Percentiles rank a stretch among this genome's conserved stretches.
Evolutionary conservation across 352 stramenopile species (phyloP).

Genomic region (Phytophthora pluvialis): DNA sequence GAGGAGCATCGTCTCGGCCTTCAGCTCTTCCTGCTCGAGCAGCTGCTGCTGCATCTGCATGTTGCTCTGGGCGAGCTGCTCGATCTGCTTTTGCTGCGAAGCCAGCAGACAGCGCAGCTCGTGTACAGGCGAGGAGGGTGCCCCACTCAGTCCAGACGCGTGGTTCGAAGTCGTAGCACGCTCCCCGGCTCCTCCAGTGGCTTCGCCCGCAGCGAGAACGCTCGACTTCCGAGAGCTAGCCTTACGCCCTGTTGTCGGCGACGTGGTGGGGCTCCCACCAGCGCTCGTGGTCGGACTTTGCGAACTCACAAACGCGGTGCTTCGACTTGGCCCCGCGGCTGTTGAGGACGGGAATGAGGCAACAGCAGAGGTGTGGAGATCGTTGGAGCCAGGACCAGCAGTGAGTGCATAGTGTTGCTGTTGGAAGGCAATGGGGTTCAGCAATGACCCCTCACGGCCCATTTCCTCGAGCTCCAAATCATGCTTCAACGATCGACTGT

Average conservation of each 20-base stretch:
- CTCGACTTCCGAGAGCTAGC: constrained; percentile 24
- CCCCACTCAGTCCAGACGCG: constrained; percentile 21
- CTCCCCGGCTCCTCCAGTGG: constrained; percentile 40
- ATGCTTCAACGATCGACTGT: constrained; percentile 47
- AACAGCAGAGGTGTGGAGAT: constrained; percentile 17
- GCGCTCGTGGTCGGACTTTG: constrained; percentile 24
- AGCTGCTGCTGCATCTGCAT: constrained; percentile 85
- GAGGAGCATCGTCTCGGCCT: constrained; percentile 84
- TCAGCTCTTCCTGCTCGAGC: constrained; percentile 80
- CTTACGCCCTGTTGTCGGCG: constrained; percentile 19
- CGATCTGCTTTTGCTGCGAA: constrained; percentile 74
- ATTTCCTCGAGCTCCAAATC: constrained; percentile 43
- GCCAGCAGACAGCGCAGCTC: constrained; percentile 61
- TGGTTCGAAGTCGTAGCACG: constrained; percentile 35
- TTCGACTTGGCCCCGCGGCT: constrained; percentile 10
- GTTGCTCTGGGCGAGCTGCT: constrained; percentile 75
- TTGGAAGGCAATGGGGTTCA: constrained; percentile 30
- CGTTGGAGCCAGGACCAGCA: neutral
- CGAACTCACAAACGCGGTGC: constrained; percentile 10
- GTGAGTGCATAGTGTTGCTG: constrained; percentile 41
- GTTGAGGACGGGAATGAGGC: constrained; percentile 17
- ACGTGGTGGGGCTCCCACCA: constrained; percentile 25
- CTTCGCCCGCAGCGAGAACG: constrained; percentile 40
- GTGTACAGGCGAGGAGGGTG: constrained; percentile 48
- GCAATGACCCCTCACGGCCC: constrained; percentile 23